Percentiles rank a stretch among this genome's conserved stretches.
phyloP scores from a whole-genome alignment of 208 protist genomes.

The Leishmania mexicana region DNA sequence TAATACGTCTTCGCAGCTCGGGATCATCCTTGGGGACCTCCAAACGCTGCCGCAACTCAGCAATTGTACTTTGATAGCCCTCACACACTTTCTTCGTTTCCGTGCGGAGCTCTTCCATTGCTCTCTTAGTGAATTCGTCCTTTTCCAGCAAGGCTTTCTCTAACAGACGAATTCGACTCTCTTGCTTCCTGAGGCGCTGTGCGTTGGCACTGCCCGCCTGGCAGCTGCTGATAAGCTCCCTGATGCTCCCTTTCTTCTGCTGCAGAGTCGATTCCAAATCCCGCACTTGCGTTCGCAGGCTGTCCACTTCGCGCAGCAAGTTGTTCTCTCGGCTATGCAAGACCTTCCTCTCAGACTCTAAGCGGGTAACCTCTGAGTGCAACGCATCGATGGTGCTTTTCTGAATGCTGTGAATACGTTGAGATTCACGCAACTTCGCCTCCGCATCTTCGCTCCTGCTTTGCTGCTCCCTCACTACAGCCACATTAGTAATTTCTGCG shows the following conservation, averaged over 20 bases:
- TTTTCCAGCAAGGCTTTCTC: constrained; percentile 67
- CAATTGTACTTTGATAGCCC: constrained; percentile 65
- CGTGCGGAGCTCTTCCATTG: constrained; percentile 51
- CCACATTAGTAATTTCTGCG: background rate
- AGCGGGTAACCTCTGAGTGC: constrained; percentile 12
- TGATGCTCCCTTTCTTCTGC: constrained; percentile 59
- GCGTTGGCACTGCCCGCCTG: constrained; percentile 43
- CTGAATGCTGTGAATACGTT: constrained; percentile 21
- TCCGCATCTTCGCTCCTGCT: background rate
- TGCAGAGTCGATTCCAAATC: constrained; percentile 26
- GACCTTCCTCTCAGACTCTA: constrained; percentile 20
- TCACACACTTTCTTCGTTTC: constrained; percentile 60
- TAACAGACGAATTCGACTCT: constrained; percentile 47
- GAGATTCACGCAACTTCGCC: constrained; percentile 15
- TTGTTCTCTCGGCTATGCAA: constrained; percentile 2
- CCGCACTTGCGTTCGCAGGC: constrained; percentile 13
- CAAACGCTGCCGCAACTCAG: constrained; percentile 36
- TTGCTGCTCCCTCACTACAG: background rate
- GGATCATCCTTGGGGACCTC: constrained; percentile 25
- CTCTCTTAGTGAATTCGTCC: constrained; percentile 59
- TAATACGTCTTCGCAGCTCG: constrained; percentile 17
- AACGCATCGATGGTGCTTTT: constrained; percentile 27
- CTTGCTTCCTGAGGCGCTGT: constrained; percentile 52
- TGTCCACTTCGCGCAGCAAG: constrained; percentile 11
- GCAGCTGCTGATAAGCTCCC: constrained; percentile 63